Conservation (phyloP, 108 stramenopile species). For the Skeletonema marinoi region DNA sequence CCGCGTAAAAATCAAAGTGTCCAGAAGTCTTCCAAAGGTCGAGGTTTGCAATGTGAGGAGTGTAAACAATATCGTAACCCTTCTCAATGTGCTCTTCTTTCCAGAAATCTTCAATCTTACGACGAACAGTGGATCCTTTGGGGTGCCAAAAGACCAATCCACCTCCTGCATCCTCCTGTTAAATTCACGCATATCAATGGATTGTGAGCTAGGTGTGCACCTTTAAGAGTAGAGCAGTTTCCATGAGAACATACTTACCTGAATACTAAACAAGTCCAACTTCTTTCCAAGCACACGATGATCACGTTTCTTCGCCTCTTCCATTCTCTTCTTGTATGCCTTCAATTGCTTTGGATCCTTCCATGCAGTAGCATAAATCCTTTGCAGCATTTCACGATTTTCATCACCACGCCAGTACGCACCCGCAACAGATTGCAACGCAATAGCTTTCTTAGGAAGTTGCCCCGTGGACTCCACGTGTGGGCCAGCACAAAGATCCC, state of each 20-base stretch:
- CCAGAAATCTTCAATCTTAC: conserved; percentile 95
- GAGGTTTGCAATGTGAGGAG: conserved; percentile 98
- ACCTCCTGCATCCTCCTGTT: conserved; percentile 85
- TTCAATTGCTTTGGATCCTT: conserved; percentile 85
- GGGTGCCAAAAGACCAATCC: conserved; percentile 92
- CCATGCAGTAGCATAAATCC: conserved; percentile 98
- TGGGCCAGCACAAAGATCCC: conserved; percentile 98
- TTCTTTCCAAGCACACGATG: conserved; percentile 96
- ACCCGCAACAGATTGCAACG: conserved; percentile 90
- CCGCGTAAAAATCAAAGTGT: conserved; percentile 95
- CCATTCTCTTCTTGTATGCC: conserved; percentile 86
- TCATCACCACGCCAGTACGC: conserved; percentile 99
- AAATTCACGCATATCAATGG: background rate
- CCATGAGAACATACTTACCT: conserved; percentile 44
- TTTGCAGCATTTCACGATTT: conserved; percentile 90
- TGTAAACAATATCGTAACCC: conserved; percentile 95
- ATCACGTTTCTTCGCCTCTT: conserved; percentile 97
- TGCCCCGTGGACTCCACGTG: conserved; percentile 91
- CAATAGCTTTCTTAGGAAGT: conserved; percentile 85
- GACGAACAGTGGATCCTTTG: conserved; percentile 91
- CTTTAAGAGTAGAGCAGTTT: background rate
- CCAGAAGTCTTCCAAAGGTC: conserved; percentile 98
- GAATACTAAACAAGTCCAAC: conserved; percentile 95
- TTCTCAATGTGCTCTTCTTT: conserved; percentile 75
- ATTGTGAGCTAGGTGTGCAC: background rate